Percentiles rank a stretch among this genome's conserved stretches.
These are phyloP conservation scores for Wallemia mellicola DNA, from an alignment of 1,284 basidiomycete species.

Conservation along the genomic window DNA sequence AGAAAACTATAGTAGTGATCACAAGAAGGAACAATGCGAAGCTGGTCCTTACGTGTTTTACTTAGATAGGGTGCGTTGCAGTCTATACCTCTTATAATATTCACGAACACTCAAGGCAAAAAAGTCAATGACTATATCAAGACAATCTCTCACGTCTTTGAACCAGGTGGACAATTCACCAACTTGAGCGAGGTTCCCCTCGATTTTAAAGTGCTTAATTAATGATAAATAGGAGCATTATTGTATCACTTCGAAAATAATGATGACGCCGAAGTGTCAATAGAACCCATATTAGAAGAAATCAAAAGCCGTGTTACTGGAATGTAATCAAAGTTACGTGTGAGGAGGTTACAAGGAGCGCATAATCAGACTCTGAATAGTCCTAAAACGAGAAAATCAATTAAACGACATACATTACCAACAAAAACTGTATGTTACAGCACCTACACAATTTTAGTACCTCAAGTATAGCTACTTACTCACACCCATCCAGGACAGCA, in stretches of 20 bases:
- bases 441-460: constrained; percentile 40
- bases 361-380: not conserved
- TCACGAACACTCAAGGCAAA: constrained; percentile 28
- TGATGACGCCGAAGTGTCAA: constrained; percentile 38
- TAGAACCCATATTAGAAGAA: constrained; percentile 71
- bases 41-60: constrained; percentile 88
- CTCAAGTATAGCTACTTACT: not conserved
- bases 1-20: constrained; percentile 46
- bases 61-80: constrained; percentile 48
- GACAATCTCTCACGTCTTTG: constrained; percentile 45
- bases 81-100: constrained; percentile 2
- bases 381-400: constrained; percentile 45
- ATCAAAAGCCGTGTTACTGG: constrained; percentile 40
- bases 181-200: constrained; percentile 31
- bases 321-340: constrained; percentile 58
- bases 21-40: constrained; percentile 47
- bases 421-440: constrained; percentile 50
- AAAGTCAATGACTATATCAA: constrained; percentile 67
- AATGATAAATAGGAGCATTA: constrained; percentile 32
- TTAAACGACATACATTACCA: constrained; percentile 60
- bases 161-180: constrained; percentile 63
- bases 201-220: not conserved
- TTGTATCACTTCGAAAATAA: constrained; percentile 93
- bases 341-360: constrained; percentile 14
- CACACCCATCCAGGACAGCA: not conserved